These are phyloP conservation scores for Rostrohypoxylon terebratum DNA, from an alignment of 495 filamentous ascomycete genomes.

Conservation along the genomic window DNA sequence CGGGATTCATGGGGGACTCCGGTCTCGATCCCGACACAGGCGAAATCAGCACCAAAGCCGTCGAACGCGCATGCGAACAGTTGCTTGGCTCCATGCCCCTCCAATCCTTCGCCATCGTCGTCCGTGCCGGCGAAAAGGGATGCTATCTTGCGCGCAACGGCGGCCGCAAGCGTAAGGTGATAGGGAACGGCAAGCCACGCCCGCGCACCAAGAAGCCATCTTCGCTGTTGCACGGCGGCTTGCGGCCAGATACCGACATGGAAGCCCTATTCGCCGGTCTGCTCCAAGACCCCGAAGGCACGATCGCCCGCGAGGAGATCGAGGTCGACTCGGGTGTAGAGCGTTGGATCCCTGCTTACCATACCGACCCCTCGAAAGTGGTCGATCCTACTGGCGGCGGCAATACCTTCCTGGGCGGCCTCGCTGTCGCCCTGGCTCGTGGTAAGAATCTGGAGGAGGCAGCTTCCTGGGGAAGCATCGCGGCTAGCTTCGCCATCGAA, in stretches of 20 bases:
- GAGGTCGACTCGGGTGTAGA: slow-evolving; percentile 66
- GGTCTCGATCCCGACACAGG: slow-evolving; percentile 61
- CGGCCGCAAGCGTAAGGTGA: slow-evolving; percentile 56
- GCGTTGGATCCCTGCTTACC: slow-evolving; percentile 69
- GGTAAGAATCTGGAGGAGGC: slow-evolving; percentile 73
- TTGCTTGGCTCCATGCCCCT: slow-evolving; percentile 65
- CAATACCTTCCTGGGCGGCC: slow-evolving; percentile 88
- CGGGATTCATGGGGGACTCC: slow-evolving; percentile 75
- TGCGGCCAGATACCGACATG: slow-evolving; percentile 66
- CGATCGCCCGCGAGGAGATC: slow-evolving; percentile 69
- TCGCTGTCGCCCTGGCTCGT: slow-evolving; percentile 79
- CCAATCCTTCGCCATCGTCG: slow-evolving; percentile 66
- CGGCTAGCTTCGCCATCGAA: slow-evolving; percentile 93
- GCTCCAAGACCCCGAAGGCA: slow-evolving; percentile 61
- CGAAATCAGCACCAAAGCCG: slow-evolving; percentile 61
- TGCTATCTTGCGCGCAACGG: slow-evolving; percentile 66
- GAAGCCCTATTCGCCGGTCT: slow-evolving; percentile 63
- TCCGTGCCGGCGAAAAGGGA: slow-evolving; percentile 62
- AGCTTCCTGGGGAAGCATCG: slow-evolving; percentile 81
- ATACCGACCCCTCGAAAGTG: slow-evolving; percentile 65
- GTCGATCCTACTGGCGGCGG: slow-evolving; percentile 96
- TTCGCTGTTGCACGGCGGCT: slow-evolving; percentile 54
- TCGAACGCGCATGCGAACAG: slow-evolving; percentile 67
- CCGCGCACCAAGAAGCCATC: slow-evolving; percentile 53
- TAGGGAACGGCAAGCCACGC: slow-evolving; percentile 14